Evolutionary conservation across 345 rosid species (phyloP).

Genomic region (Psidium guajava): DNA sequence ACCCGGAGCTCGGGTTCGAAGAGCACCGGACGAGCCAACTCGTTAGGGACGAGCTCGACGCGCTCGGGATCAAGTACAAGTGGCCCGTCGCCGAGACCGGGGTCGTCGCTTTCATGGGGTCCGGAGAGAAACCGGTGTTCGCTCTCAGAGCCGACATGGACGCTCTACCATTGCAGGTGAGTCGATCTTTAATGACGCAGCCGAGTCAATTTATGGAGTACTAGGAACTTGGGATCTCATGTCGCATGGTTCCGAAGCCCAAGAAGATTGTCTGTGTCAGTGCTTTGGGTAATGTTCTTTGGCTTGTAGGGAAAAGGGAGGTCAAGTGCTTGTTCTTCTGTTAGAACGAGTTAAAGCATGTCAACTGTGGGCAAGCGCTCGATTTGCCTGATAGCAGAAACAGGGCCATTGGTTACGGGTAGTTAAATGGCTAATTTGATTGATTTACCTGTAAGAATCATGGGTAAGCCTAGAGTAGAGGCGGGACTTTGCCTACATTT

Average conservation of each 20-base stretch:
- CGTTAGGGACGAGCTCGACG: constrained; percentile 46
- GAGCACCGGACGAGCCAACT: constrained; percentile 52
- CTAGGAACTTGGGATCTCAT: not conserved
- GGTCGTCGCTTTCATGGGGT: constrained; percentile 48
- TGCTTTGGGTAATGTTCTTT: not conserved
- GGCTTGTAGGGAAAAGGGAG: not conserved
- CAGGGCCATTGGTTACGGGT: not conserved
- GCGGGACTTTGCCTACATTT: not conserved
- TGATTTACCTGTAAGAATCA: not conserved
- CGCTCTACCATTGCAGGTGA: constrained; percentile 64
- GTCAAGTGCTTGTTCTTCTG: not conserved
- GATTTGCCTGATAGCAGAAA: not conserved
- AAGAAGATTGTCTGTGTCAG: not conserved
- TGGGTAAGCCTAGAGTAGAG: not conserved
- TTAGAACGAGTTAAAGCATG: not conserved
- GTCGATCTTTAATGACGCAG: not conserved
- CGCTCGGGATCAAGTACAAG: constrained; percentile 40
- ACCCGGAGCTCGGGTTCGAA: constrained; percentile 65
- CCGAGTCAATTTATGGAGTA: not conserved
- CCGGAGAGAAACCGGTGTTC: constrained; percentile 41
- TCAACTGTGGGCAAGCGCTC: not conserved
- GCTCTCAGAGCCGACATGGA: constrained; percentile 73
- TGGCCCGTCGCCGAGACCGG: constrained; percentile 69
- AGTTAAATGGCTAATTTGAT: not conserved
- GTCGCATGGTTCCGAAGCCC: not conserved